Evolutionary conservation across 1,139 yeast genomes (phyloP), one percentile per base, ranked within the genome.

Genomic region (Sugiyamaella neomexicana): DNA sequence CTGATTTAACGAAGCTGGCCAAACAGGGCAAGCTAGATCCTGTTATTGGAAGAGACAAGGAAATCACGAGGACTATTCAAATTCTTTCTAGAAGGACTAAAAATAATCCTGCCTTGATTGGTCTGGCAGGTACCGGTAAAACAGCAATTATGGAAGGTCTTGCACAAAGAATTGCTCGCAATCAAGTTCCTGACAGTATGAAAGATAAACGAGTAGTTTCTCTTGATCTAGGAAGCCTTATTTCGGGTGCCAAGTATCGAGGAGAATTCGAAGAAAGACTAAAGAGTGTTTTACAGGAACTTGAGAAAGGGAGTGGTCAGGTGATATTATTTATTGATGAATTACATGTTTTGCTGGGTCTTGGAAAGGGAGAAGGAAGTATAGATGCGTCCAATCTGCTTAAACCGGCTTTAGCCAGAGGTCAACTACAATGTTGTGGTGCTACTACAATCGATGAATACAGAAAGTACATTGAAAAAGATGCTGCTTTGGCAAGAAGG

Each of bases 81-180:
- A 90, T 93, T 52, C 74, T 93, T 48, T 89, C 97, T 0, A 77
- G 99, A 62, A 78, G 99, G 68, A 90, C 97, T 1, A 93, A 93
- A 70, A 91, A 91, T 67, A 93, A 93, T 67, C 98, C 98, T 0
- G 96, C 93, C 0, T 72, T 93, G 51, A 89, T 91, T 52, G 99
- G 98, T 58, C 83, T 88, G 61, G 98, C 99, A 0, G 99, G 99
- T 72, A 95, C 96, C 0, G 99, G 99, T 73, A 93, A 93, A 71
- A 93, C 98, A 0, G 95, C 97, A 5, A 84, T 93, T 53, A 86
- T 93, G 82, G 99, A 93, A 70, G 99, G 98, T 0, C 76, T 93
- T 50, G 98, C 98, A 0, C 98, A 93, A 71, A 75, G 97, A 63
- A 90, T 93, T 54, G 82, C 89, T 13, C 82, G 87, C 56, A 93